Base-by-base conservation (phyloP, 139 green algal species). In the Marvania coccoides region DNA sequence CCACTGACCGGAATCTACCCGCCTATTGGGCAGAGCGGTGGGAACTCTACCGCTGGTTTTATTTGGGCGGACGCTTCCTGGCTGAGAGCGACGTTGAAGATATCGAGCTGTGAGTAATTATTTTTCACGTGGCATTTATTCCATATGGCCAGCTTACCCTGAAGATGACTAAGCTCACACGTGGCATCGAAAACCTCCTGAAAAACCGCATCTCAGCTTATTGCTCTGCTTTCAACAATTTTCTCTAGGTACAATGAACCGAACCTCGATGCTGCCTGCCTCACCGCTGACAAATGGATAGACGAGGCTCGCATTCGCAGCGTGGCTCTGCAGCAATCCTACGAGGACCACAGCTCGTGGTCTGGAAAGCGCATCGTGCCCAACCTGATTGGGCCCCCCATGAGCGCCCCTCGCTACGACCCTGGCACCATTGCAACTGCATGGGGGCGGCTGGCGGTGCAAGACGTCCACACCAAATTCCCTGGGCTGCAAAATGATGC, bases 21-120 rank as follows among this genome's bases (percentile, higher is more conserved):
- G 54, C 39, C 0, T 61, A 61, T 23, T 61, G 54, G 54, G 42
- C 39, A 26, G 54, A 61, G 12, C 54, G 54, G 9, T 61, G 54
- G 54, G 54, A 61, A 61, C 26, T 23, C 24, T 61, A 61, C 9
- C 19, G 54, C 6, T 10, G 39, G 19, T 34, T 34, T 23, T 61
- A 61, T 12, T 46, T 61, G 39, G 54, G 54, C 42, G 54, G 54
- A 53, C 54, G 54, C n/a, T 61, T 31, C n/a, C 6, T 61, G 23
- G 54, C 54, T 61, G 54, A 61, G n/a, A 23, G 54, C 26, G n/a
- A 23, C 6, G 42, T 61, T 33, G 54, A 34, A 34, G 23, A 61
- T 0, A 23, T 61, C 0, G 54, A 61, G 54, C 54, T 61, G 6
- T 61, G n/a, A n/a, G n/a, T n/a, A n/a, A n/a, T n/a, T n/a, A n/a